These are phyloP conservation scores for Euptelea pleiosperma DNA, from an alignment of 164 flowering plant genomes.

Conservation along the genomic window DNA sequence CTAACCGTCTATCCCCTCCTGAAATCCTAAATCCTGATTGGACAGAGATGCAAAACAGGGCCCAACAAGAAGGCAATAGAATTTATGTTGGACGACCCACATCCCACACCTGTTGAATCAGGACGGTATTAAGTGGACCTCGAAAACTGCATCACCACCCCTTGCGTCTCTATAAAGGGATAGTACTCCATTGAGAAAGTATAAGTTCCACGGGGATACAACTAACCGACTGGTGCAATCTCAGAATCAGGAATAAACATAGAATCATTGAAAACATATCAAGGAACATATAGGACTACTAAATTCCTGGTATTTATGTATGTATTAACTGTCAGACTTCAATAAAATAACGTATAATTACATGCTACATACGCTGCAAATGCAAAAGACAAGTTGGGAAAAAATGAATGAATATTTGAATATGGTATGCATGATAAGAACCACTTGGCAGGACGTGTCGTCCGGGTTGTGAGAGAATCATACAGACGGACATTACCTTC, in stretches of 20 bases:
- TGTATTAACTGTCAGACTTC: neutral
- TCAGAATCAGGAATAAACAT: slow-evolving; percentile 11
- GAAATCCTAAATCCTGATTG: too few species aligned
- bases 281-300: too few species aligned
- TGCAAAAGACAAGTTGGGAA: neutral
- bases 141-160: too few species aligned
- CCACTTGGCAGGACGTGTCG: neutral
- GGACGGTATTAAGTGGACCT: too few species aligned
- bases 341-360: slow-evolving; percentile 6
- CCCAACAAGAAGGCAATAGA: too few species aligned
- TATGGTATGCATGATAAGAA: slow-evolving; percentile 11
- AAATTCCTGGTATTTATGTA: neutral
- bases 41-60: too few species aligned
- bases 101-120: too few species aligned
- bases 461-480: slow-evolving; percentile 11
- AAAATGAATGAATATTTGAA: slow-evolving; percentile 39
- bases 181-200: neutral
- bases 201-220: neutral
- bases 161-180: too few species aligned
- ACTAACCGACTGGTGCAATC: neutral
- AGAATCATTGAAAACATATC: too few species aligned
- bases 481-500: slow-evolving; percentile 14
- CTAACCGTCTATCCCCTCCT: too few species aligned
- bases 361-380: slow-evolving; percentile 1
- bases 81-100: too few species aligned